phyloP scores from a whole-genome alignment of 306 rosid species.

The Glycine soja region DNA sequence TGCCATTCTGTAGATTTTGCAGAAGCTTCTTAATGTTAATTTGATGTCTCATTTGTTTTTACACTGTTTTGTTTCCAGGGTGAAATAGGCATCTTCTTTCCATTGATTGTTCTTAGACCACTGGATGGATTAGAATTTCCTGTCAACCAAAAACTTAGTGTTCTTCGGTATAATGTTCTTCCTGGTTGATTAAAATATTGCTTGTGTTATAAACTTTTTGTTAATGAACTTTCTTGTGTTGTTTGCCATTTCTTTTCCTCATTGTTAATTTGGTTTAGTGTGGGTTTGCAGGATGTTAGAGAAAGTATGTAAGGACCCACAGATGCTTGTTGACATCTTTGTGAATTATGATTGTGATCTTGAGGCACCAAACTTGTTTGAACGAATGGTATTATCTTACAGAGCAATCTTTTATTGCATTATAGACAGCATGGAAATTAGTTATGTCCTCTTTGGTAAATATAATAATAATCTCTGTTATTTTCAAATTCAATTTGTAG shows the following conservation, averaged over 20 bases:
- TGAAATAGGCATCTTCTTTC: conserved; percentile 98
- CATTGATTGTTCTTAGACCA: conserved; percentile 91
- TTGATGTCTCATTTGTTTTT: conserved; percentile 40
- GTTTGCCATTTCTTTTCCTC: conserved; percentile 44
- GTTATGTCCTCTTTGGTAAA: conserved; percentile 17
- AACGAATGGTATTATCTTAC: conserved; percentile 78
- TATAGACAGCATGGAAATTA: conserved; percentile 31
- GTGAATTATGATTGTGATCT: conserved; percentile 99
- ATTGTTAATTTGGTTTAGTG: conserved; percentile 44
- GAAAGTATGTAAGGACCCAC: conserved; percentile 93
- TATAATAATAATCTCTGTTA: conserved; percentile 39
- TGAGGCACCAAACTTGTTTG: conserved; percentile 98
- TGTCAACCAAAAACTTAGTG: conserved; percentile 86
- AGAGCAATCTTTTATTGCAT: conserved; percentile 35
- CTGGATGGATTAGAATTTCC: conserved; percentile 83
- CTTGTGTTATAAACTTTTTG: neutral
- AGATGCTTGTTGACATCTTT: conserved; percentile 97
- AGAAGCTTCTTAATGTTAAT: conserved; percentile 36
- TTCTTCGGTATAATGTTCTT: conserved; percentile 77
- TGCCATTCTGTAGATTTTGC: conserved; percentile 45
- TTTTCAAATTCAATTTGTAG: conserved; percentile 58
- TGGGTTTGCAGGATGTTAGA: conserved; percentile 88
- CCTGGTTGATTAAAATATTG: conserved; percentile 42
- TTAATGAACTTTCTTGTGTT: conserved; percentile 22
- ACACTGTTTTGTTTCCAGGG: conserved; percentile 70